These are phyloP conservation scores for Astragalus membranaceus DNA, from an alignment of 306 rosid species.

Conservation along the genomic window DNA sequence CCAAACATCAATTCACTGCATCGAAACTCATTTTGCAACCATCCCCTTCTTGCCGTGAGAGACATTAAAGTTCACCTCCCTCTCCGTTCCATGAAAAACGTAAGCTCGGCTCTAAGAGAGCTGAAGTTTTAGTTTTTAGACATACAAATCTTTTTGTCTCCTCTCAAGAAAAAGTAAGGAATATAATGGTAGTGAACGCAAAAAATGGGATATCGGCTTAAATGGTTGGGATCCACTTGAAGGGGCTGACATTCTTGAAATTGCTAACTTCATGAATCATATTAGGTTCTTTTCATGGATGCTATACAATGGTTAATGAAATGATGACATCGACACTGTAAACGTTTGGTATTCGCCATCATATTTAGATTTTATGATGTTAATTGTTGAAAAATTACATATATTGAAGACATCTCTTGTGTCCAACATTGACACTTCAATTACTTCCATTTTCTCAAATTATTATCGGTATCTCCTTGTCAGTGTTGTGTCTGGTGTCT, in stretches of 20 bases:
- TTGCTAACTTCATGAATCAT: background rate
- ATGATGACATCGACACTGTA: background rate
- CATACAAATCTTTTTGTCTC: background rate
- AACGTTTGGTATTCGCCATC: background rate
- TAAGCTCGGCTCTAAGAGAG: background rate
- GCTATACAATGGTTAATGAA: background rate
- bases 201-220: background rate
- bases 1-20: background rate
- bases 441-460: too few relatives aligned
- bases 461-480: too few relatives aligned
- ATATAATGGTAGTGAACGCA: background rate
- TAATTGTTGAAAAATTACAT: background rate
- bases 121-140: background rate
- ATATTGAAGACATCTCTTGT: too few relatives aligned
- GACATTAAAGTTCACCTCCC: background rate
- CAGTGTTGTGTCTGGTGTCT: too few relatives aligned
- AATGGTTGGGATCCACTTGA: background rate
- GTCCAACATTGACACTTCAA: too few relatives aligned
- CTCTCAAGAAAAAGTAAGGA: background rate
- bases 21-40: background rate
- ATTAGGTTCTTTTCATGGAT: background rate
- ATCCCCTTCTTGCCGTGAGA: background rate
- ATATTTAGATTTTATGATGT: background rate
- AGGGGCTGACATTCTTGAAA: background rate
- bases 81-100: background rate